phyloP scores from a whole-genome alignment of 2,329 filamentous ascomycete species.

The Iodosphaeria phyllophila region DNA sequence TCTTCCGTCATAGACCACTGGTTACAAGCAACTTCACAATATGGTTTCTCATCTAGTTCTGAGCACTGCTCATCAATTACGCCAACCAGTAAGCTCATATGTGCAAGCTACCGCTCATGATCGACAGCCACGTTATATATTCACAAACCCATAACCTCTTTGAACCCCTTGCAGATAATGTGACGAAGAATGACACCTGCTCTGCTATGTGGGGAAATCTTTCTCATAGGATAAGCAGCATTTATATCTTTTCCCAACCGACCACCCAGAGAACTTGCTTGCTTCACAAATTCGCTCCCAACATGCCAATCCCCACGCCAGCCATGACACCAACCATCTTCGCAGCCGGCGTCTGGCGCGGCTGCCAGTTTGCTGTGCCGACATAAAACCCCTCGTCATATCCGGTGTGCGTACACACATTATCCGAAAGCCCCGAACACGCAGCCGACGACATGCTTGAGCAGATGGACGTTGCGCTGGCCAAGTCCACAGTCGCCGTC shows the following conservation, averaged over 20 bases:
- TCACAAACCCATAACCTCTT: too few species aligned
- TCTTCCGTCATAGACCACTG: too few species aligned
- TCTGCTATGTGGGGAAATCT: too few species aligned
- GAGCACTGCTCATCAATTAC: too few species aligned
- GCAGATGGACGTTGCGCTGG: conserved; percentile 33
- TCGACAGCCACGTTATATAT: too few species aligned
- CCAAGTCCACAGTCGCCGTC: conserved; percentile 19
- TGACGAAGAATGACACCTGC: too few species aligned
- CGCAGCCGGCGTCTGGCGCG: conserved; percentile 10
- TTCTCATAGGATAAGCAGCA: too few species aligned
- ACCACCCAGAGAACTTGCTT: background rate
- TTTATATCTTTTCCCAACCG: background rate
- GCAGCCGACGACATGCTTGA: conserved; percentile 32
- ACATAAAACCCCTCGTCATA: conserved; percentile 9
- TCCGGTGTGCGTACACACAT: conserved; percentile 17
- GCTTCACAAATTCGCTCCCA: conserved; percentile 9
- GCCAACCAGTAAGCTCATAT: too few species aligned
- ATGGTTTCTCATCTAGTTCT: too few species aligned
- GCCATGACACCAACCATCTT: conserved; percentile 12
- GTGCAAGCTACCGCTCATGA: too few species aligned
- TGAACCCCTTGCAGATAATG: too few species aligned
- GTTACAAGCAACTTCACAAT: too few species aligned
- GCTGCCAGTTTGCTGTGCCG: conserved; percentile 10
- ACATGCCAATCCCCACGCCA: conserved; percentile 13
- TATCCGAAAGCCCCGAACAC: conserved; percentile 24